Percentiles rank a stretch among this genome's conserved stretches.
These are phyloP conservation scores for Acanthochlamys bracteata DNA, from an alignment of 106 monocot species.

Conservation along the genomic window DNA sequence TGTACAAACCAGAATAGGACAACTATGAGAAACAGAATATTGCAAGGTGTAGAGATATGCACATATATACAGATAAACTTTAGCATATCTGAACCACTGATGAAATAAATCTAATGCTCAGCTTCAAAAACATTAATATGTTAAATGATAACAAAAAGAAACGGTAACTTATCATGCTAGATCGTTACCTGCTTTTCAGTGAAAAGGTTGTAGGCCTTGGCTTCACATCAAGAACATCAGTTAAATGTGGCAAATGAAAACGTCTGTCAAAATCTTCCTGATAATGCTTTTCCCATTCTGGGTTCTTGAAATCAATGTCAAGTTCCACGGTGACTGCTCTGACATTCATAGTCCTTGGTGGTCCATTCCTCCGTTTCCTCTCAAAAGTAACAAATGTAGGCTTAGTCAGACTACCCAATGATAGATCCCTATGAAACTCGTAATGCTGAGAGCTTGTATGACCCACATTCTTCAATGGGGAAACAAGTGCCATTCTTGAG, in stretches of 20 bases:
- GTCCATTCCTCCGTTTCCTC: constrained; percentile 15
- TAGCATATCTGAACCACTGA: no score
- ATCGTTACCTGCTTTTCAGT: constrained; percentile 40
- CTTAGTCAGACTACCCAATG: constrained; percentile 1
- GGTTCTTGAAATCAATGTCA: constrained; percentile 43
- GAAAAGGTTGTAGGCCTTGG: constrained; percentile 64
- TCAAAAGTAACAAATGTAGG: constrained; percentile 11
- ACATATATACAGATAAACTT: no score
- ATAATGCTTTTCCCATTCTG: constrained; percentile 54
- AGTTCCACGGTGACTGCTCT: constrained; percentile 24
- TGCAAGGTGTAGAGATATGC: background rate
- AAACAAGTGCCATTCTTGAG: constrained; percentile 29
- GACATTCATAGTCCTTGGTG: constrained; percentile 8
- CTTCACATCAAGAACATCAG: constrained; percentile 53
- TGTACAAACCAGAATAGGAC: constrained; percentile 7
- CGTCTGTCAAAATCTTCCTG: constrained; percentile 51
- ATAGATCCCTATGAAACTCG: constrained; percentile 9
- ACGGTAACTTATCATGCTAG: no score
- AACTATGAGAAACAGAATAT: background rate
- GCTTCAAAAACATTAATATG: background rate
- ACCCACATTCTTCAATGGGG: constrained; percentile 16
- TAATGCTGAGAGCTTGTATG: constrained; percentile 13
- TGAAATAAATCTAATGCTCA: no score
- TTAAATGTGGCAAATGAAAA: constrained; percentile 62
- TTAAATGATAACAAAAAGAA: background rate